Evolutionary conservation across 2,329 filamentous ascomycete species (phyloP).

Genomic region (Byssothecium circinans): DNA sequence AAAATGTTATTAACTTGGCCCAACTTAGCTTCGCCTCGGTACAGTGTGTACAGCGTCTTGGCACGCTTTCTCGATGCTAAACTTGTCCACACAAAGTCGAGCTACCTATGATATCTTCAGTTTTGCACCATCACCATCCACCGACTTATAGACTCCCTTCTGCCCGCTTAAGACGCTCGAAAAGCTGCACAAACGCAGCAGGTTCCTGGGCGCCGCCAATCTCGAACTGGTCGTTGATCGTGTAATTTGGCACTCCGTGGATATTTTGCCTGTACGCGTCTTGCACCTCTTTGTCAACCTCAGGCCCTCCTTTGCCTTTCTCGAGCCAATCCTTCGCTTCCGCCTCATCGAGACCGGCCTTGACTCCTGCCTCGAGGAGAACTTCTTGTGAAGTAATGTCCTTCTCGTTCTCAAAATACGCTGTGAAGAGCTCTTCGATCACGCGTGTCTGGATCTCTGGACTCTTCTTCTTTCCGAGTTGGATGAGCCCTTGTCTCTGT

Average conservation of each 20-base stretch:
- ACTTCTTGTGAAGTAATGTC: slow-evolving; percentile 50
- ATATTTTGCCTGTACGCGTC: slow-evolving; percentile 54
- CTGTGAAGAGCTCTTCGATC: slow-evolving; percentile 44
- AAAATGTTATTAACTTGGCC: too few species aligned
- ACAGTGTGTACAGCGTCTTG: too few species aligned
- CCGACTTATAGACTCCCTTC: slow-evolving; percentile 18
- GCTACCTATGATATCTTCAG: too few species aligned
- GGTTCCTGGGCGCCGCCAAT: slow-evolving; percentile 74
- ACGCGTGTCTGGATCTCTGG: slow-evolving; percentile 51
- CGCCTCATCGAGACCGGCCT: slow-evolving; percentile 47
- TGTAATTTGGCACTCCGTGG: slow-evolving; percentile 73
- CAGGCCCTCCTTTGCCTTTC: slow-evolving; percentile 47
- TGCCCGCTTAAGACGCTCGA: slow-evolving; percentile 61
- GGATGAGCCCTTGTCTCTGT: slow-evolving; percentile 48
- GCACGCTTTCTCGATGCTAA: too few species aligned
- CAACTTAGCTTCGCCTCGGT: too few species aligned
- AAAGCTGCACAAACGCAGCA: slow-evolving; percentile 65
- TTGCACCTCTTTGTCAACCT: slow-evolving; percentile 52
- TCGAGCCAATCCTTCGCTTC: slow-evolving; percentile 50
- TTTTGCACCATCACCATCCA: not conserved
- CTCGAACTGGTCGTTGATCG: slow-evolving; percentile 67
- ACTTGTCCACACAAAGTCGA: too few species aligned
- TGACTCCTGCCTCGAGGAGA: slow-evolving; percentile 45
- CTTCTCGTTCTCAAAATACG: slow-evolving; percentile 53
- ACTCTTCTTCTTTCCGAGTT: slow-evolving; percentile 64